Base-by-base conservation (phyloP, 163 green algal genomes). In the Scenedesmus sp. region DNA sequence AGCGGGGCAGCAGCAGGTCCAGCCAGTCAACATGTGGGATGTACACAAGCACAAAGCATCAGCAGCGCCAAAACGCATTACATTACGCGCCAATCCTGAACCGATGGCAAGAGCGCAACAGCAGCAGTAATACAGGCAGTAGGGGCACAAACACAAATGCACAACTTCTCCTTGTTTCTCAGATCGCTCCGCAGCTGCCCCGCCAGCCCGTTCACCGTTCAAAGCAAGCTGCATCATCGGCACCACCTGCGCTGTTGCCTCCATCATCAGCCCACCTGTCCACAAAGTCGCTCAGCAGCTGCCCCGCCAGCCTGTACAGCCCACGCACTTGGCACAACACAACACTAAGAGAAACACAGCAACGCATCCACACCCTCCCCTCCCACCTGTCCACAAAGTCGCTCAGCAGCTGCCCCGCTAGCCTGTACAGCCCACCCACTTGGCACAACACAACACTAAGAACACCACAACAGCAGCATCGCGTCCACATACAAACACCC, bases 181-280 rank as follows among this genome's bases (percentile, higher is more conserved):
- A n/a, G n/a, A n/a, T 99, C 98, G 56, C 92, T 97, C 77, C 99
- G 95, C 90, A 99, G 96, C 97, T 99, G 98, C 13, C 95, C 96
- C 5, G 97, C 97, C 85, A 99, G 94, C 34, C 97, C 95, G 94
- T 99, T 98, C 87, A 99, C 96, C 13, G 96, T n/a, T n/a, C n/a
- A n/a, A n/a, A n/a, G n/a, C n/a, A n/a, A n/a, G n/a, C n/a, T n/a
- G n/a, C n/a, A n/a, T n/a, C n/a, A n/a, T n/a, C n/a, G n/a, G n/a
- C n/a, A n/a, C n/a, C n/a, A n/a, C n/a, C n/a, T n/a, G n/a, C n/a
- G n/a, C n/a, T n/a, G n/a, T n/a, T n/a, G n/a, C n/a, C n/a, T n/a
- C 26, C 2, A 8, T n/a, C 76, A 83, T 3, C 15, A 81, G 3
- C n/a, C n/a, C 23, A 82, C 74, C 74, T 92, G 95, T 99, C 98